Percentiles rank a stretch among this genome's conserved stretches.
These are phyloP conservation scores for Neofusicoccum sp. DNA, from an alignment of 2,329 filamentous ascomycete genomes.

Conservation along the genomic window DNA sequence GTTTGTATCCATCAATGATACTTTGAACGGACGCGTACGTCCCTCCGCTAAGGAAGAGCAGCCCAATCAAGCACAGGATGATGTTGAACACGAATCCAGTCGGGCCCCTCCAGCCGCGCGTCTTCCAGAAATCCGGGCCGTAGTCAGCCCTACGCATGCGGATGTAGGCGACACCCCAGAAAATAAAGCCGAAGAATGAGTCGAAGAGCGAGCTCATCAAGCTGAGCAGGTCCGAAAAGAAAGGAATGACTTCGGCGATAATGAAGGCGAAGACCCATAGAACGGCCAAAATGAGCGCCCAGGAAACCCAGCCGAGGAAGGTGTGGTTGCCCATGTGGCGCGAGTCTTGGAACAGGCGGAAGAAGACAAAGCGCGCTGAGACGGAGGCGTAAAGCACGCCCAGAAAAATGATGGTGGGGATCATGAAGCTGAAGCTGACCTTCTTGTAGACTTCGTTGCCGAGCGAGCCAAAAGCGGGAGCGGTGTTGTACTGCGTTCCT, in stretches of 20 bases:
- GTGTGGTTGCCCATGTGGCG: conserved; percentile 81
- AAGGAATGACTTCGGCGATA: conserved; percentile 89
- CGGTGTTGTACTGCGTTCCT: conserved; percentile 83
- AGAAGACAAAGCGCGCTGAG: conserved; percentile 86
- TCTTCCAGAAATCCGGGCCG: conserved; percentile 52
- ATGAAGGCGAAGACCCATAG: conserved; percentile 90
- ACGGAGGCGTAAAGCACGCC: conserved; percentile 90
- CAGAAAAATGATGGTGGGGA: conserved; percentile 88
- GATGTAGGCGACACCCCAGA: conserved; percentile 82
- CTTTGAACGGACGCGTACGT: conserved; percentile 73
- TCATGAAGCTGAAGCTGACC: conserved; percentile 90
- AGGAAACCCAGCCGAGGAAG: conserved; percentile 73
- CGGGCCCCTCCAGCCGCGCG: conserved; percentile 53
- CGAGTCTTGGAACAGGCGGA: conserved; percentile 78
- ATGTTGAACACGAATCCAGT: conserved; percentile 66
- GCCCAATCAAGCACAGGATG: conserved; percentile 67
- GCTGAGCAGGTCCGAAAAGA: conserved; percentile 75
- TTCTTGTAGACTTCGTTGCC: conserved; percentile 76
- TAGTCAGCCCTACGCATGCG: conserved; percentile 69
- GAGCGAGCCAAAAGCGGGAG: conserved; percentile 83
- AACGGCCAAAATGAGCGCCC: conserved; percentile 69
- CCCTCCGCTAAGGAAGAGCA: conserved; percentile 79
- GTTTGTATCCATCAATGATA: conserved; percentile 70
- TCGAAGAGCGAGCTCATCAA: conserved; percentile 88
- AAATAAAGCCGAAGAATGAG: conserved; percentile 93